phyloP scores from a whole-genome alignment of 2,329 filamentous ascomycete species.

The Mariannaea sp. region DNA sequence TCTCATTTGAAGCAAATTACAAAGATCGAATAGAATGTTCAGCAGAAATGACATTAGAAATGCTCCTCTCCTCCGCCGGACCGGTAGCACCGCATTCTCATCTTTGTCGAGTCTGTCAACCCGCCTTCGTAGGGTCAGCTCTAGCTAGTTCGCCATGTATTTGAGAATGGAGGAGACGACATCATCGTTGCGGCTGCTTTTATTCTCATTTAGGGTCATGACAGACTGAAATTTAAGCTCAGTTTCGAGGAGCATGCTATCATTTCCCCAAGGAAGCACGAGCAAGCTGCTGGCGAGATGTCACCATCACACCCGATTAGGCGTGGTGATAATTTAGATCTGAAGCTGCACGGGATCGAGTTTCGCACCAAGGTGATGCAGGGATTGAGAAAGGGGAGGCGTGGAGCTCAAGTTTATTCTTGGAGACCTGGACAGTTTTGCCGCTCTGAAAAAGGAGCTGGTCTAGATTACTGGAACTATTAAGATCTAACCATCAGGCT shows the following conservation, averaged over 20 bases:
- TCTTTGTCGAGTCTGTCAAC: conserved; percentile 47
- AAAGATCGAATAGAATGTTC: conserved; percentile 19
- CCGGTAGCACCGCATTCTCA: conserved; percentile 36
- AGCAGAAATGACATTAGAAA: conserved; percentile 13
- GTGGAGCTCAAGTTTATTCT: conserved; percentile 34
- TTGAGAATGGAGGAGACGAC: conserved; percentile 34
- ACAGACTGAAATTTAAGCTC: conserved; percentile 32
- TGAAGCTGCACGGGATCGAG: conserved; percentile 20
- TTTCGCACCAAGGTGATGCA: conserved; percentile 22
- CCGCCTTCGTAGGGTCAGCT: conserved; percentile 45
- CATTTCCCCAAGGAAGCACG: conserved; percentile 31
- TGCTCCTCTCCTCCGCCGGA: conserved; percentile 17
- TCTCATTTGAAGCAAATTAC: not conserved
- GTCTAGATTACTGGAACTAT: conserved; percentile 32
- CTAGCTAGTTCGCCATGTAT: conserved; percentile 39
- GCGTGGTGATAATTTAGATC: conserved; percentile 34
- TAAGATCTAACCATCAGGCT: conserved; percentile 34
- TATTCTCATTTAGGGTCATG: conserved; percentile 37
- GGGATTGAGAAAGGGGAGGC: not conserved
- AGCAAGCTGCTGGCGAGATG: conserved; percentile 34
- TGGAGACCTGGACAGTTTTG: conserved; percentile 35
- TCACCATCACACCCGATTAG: conserved; percentile 26
- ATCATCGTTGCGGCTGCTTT: conserved; percentile 41
- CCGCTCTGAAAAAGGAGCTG: conserved; percentile 2
- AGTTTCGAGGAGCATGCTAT: conserved; percentile 12